A percentile compares a stretch with the other conserved stretches of the same genome.
Conservation (phyloP, 208 protist genomes). For the Leishmania mexicana region DNA sequence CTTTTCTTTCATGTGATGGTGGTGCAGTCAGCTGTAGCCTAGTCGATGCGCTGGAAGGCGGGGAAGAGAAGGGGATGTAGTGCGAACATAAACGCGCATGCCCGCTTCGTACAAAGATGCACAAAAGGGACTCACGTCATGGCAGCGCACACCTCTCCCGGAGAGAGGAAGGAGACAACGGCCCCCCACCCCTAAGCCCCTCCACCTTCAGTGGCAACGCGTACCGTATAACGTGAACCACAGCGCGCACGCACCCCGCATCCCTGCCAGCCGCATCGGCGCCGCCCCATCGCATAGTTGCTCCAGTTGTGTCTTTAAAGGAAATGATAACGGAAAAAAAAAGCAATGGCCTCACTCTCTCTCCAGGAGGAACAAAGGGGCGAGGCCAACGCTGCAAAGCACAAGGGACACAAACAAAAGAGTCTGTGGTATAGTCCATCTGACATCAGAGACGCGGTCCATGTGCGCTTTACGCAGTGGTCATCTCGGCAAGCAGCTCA, state of each 20-base stretch:
- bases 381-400: background rate
- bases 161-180: background rate
- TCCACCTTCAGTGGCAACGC: background rate
- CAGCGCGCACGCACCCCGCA: background rate
- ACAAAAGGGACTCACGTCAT: no score
- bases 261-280: background rate
- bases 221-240: background rate
- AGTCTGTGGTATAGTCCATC: conserved; percentile 22
- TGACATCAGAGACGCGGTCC: background rate
- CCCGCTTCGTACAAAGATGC: background rate
- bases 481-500: conserved; percentile 74
- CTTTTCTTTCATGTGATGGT: background rate
- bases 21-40: background rate
- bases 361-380: no score
- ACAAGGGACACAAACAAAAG: conserved; percentile 9
- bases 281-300: background rate
- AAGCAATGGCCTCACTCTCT: background rate
- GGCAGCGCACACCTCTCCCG: background rate
- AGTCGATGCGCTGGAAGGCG: background rate
- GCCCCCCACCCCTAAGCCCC: background rate
- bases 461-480: conserved; percentile 28
- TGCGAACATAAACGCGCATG: background rate
- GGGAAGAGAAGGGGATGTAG: background rate
- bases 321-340: background rate
- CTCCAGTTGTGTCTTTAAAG: background rate